Evolutionary conservation across 2,329 filamentous ascomycete species (phyloP), one percentile per base, ranked within the genome.

Genomic region (Macrophomina tecta): DNA sequence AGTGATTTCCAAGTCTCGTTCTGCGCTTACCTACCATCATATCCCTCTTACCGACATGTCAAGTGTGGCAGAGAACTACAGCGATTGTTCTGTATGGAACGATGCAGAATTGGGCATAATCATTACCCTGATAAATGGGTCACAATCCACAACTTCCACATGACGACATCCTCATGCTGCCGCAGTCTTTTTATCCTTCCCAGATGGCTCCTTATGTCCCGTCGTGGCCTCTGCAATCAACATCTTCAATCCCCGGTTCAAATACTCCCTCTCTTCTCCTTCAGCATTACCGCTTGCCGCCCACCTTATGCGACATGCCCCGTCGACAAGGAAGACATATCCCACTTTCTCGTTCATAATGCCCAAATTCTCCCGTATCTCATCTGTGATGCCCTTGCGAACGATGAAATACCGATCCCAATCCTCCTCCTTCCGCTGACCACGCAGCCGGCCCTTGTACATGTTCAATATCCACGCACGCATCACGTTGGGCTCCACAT

Each of bases 321-420:
- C 84, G 77, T 99, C 95, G 67, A 99, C 84, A 56, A 99, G 84
- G 79, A 97, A 99, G 4, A 94, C 90, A 80, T 97, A 98, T 45
- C 94, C 94, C 40, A 97, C 94, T 79, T 94, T 96, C 71, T 88
- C 89, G 80, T 99, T 99, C 75, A 97, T 82, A 76, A 97, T 78
- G 5, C 87, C 87, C 73, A 90, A 85, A 4, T 85, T 82, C 73
- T 89, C 86, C 70, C 85, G 83, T 48, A 89, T 80, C 18, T 81
- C 77, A 58, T 87, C 84, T 14, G 79, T 82, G 28, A 90, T 79
- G 2, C 87, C 87, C 68, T 82, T 85, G 68, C 83, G 80, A 18
- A 90, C 82, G 65, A 89, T 77, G 72, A 90, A 90, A 72, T 89
- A 89, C 67, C 81, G 81, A 28, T 77, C 79, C 78, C 87, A 86